Evolutionary conservation across 306 rosid genomes (phyloP).

Genomic region (Casuarina glauca): DNA sequence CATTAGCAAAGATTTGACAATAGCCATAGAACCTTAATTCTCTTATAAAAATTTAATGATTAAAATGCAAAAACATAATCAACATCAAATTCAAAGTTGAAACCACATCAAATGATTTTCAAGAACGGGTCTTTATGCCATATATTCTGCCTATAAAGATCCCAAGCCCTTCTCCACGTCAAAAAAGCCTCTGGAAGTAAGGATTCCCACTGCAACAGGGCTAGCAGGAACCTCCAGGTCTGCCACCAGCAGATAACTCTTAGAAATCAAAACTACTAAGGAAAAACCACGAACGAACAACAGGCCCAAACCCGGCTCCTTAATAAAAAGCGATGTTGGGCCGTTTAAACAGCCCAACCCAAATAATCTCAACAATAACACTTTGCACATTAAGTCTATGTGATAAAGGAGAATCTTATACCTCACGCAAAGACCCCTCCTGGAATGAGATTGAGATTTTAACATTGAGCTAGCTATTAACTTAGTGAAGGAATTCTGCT

Average conservation of each 20-base stretch:
- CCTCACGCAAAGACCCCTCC: slow-evolving; percentile 4
- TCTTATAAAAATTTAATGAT: not conserved
- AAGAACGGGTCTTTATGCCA: not conserved
- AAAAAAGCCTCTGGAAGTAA: not conserved
- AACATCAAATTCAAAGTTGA: not conserved
- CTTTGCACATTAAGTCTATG: not conserved
- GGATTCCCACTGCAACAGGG: not conserved
- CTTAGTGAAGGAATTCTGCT: slow-evolving; percentile 27
- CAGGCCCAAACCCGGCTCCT: no score
- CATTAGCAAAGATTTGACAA: not conserved
- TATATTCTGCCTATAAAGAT: not conserved
- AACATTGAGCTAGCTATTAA: slow-evolving; percentile 6
- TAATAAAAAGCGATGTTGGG: no score
- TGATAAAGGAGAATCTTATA: not conserved
- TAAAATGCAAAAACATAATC: not conserved
- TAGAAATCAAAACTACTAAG: no score
- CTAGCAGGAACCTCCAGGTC: not conserved
- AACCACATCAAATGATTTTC: not conserved
- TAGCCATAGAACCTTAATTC: not conserved
- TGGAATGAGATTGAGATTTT: not conserved
- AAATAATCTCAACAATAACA: no score
- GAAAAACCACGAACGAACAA: no score
- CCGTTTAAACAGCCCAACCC: no score
- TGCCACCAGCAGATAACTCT: not conserved
- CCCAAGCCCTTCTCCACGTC: not conserved